These are phyloP conservation scores for Pholiota molesta DNA, from an alignment of 768 basidiomycete genomes.

Conservation along the genomic window DNA sequence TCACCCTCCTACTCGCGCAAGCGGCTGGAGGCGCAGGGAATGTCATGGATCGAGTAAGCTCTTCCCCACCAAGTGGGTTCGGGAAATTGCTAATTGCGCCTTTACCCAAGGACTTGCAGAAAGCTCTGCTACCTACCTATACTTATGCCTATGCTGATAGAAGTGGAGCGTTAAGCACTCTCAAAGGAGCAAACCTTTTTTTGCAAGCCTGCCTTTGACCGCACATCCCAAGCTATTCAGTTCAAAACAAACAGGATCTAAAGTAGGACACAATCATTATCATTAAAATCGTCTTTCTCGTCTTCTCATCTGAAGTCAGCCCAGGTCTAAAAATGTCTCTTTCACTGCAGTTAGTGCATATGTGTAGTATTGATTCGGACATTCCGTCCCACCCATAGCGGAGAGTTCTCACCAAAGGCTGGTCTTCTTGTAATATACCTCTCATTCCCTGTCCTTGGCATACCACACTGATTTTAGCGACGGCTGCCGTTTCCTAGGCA, in stretches of 20 bases:
- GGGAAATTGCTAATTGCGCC: background rate
- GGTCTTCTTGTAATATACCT: background rate
- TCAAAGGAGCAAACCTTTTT: background rate
- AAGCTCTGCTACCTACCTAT: background rate
- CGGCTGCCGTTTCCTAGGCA: slow-evolving; percentile 11
- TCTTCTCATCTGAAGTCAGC: slow-evolving; percentile 3
- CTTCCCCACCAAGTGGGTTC: background rate
- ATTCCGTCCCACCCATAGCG: background rate
- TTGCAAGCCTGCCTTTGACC: background rate
- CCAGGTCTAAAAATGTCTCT: background rate
- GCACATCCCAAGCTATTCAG: background rate
- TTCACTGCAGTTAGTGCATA: background rate
- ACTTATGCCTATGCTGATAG: background rate
- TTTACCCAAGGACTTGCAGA: background rate
- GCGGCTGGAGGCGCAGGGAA: background rate
- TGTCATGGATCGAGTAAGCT: background rate
- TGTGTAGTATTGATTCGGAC: background rate
- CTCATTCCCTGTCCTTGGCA: slow-evolving; percentile 2
- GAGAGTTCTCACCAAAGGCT: slow-evolving; percentile 4
- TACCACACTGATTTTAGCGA: background rate
- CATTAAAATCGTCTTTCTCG: slow-evolving; percentile 13
- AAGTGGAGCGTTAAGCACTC: background rate
- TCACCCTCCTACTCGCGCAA: background rate
- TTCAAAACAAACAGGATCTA: slow-evolving; percentile 11
- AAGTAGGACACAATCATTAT: slow-evolving; percentile 17